phyloP scores from a whole-genome alignment of 495 filamentous ascomycete species.

The Wilcoxina mikolae region DNA sequence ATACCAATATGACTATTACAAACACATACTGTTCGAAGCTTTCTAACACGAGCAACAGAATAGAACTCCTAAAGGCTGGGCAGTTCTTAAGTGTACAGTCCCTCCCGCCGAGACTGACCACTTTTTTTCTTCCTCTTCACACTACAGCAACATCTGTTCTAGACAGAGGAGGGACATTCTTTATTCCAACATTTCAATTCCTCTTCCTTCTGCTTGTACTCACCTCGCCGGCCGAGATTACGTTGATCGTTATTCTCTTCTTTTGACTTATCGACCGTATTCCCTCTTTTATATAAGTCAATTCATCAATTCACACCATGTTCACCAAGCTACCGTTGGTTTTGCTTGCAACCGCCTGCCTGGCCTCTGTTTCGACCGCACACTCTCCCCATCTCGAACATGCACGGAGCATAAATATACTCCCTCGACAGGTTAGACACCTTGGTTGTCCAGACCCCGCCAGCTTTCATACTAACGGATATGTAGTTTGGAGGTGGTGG shows the following conservation, averaged over 20 bases:
- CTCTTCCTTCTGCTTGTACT: constrained; percentile 15
- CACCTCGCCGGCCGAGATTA: constrained; percentile 28
- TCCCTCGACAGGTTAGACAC: background rate
- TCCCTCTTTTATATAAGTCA: background rate
- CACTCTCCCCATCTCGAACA: constrained; percentile 14
- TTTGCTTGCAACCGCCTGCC: constrained; percentile 15
- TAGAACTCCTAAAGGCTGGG: constrained; percentile 1
- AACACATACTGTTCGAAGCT: background rate
- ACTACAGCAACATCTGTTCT: constrained; percentile 1
- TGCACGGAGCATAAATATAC: background rate
- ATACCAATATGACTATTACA: background rate
- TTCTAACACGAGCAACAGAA: background rate
- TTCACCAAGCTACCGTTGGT: constrained; percentile 19
- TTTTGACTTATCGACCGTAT: constrained; percentile 5
- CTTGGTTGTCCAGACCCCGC: background rate
- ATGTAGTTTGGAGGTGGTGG: constrained; percentile 3
- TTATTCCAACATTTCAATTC: constrained; percentile 8
- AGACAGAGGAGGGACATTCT: constrained; percentile 22
- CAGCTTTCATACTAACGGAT: background rate
- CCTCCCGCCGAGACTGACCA: constrained; percentile 8
- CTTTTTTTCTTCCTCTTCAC: constrained; percentile 18
- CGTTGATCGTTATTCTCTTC: constrained; percentile 26
- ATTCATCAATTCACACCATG: constrained; percentile 14
- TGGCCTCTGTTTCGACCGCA: constrained; percentile 16
- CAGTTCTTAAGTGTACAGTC: background rate